Evolutionary conservation across 2,329 filamentous ascomycete species (phyloP).

Genomic region (Monosporascus sp.): DNA sequence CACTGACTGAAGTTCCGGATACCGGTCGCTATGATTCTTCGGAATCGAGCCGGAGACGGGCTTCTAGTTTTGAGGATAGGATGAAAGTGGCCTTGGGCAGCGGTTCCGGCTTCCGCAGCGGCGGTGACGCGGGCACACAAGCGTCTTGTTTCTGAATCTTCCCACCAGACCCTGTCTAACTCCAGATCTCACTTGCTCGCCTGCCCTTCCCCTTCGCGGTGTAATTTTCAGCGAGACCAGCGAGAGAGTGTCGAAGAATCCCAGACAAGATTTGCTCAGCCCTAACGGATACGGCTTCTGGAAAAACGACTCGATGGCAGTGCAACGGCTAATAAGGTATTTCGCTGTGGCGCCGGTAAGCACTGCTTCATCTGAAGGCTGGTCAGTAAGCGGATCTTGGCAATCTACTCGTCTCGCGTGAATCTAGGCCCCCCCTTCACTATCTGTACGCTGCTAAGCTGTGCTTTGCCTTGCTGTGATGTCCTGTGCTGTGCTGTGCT

Average conservation of each 20-base stretch:
- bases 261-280: background rate
- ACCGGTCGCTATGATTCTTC: background rate
- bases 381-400: background rate
- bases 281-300: background rate
- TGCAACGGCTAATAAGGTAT: background rate
- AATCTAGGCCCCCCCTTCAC: background rate
- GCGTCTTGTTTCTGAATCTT: background rate
- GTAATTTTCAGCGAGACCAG: background rate
- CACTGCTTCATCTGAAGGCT: background rate
- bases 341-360: background rate
- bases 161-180: background rate
- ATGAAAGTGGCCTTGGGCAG: background rate
- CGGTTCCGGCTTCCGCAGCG: background rate
- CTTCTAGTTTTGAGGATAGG: background rate
- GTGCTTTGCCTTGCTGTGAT: background rate
- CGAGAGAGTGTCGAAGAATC: background rate
- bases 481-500: background rate
- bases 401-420: background rate
- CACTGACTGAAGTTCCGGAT: background rate
- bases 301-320: background rate
- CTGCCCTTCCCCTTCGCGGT: background rate
- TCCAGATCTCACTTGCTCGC: background rate
- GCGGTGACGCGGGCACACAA: background rate
- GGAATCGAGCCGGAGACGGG: background rate
- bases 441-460: background rate